Evolutionary conservation across 768 basidiomycete species (phyloP), one percentile per base, ranked within the genome.

Genomic region (Hortiboletus flavorubellus): DNA sequence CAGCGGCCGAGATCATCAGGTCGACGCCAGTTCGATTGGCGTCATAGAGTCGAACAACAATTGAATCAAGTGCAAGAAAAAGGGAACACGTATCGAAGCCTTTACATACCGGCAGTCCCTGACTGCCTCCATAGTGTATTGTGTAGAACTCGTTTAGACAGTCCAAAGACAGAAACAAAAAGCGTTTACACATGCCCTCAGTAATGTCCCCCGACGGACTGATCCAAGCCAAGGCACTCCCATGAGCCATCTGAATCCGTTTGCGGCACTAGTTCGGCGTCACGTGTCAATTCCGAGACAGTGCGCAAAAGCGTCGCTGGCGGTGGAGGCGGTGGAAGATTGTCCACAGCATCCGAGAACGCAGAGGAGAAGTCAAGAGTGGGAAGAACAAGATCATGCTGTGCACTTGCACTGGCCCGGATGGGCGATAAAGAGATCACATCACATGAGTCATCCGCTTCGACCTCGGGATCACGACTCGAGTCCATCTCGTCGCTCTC

Each of bases 381-480:
- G 5, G 91, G 90, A n/a, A 92, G 72, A 11, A 93, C 70, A 54
- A 94, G 81, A 3, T 89, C 88, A 18, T 80, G 74, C 4, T 87
- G 74, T 11, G 85, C 81, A 63, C 89, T 85, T 23, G 61, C 64
- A 23, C 79, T 72, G 26, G 53, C 50, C 7, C 64, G 58, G 45
- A 63, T 56, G 9, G 57, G 56, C 2, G 57, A 50, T 10, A 37
- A 35, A 41, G 57, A 59, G 8, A 61, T 29, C 7, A 52, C 42
- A 41, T 54, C 57, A 30, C 12, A 16, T 16, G 31, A 42, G 31
- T 52, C 51, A 18, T 59, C 56, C 39, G 38, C 35, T 23, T 39
- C 56, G 5, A 46, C 34, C 30, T 61, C 60, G 6, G 59, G 63
- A 5, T 41, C 38, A 4, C 37, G 48, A 46, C 12, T 42, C 14